These are phyloP conservation scores for Penicillium capsulatum DNA, from an alignment of 2,329 filamentous ascomycete species.

Conservation along the genomic window DNA sequence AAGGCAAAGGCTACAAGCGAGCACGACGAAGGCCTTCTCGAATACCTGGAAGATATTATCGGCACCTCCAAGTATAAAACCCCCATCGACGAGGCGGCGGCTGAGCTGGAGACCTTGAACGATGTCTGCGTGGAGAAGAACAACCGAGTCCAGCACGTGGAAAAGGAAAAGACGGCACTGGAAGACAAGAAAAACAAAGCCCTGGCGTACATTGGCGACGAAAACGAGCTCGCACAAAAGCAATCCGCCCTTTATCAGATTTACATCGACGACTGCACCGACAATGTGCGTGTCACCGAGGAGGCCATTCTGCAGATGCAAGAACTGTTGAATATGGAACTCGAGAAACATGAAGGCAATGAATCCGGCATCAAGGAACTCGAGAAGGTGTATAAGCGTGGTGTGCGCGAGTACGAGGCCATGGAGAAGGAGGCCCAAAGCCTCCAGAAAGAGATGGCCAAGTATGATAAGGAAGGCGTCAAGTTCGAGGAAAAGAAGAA, in stretches of 20 bases:
- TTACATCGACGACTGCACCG: conserved; percentile 79
- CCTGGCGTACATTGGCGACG: conserved; percentile 79
- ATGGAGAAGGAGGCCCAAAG: conserved; percentile 77
- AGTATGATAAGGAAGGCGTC: conserved; percentile 92
- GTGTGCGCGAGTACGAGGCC: conserved; percentile 75
- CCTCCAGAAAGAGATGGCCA: conserved; percentile 79
- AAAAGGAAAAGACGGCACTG: conserved; percentile 88
- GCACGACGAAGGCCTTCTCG: conserved; percentile 90
- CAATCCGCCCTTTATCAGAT: conserved; percentile 91
- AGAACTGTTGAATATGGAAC: conserved; percentile 74
- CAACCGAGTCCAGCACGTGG: conserved; percentile 90
- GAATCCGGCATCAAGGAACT: conserved; percentile 87
- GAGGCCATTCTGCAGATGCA: conserved; percentile 92
- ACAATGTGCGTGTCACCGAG: conserved; percentile 82
- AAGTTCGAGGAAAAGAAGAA: conserved; percentile 98
- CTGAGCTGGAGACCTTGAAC: conserved; percentile 86
- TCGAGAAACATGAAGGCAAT: conserved; percentile 86
- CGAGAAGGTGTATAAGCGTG: conserved; percentile 76
- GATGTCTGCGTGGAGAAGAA: conserved; percentile 95
- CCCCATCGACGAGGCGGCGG: conserved; percentile 88
- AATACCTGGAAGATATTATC: conserved; percentile 98
- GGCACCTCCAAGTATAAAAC: conserved; percentile 98
- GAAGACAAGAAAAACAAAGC: conserved; percentile 98
- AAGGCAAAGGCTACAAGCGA: conserved; percentile 93
- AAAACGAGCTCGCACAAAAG: conserved; percentile 87